Conservation (phyloP, 1,284 basidiomycete species). For the Cutaneotrichosporon dermatis region DNA sequence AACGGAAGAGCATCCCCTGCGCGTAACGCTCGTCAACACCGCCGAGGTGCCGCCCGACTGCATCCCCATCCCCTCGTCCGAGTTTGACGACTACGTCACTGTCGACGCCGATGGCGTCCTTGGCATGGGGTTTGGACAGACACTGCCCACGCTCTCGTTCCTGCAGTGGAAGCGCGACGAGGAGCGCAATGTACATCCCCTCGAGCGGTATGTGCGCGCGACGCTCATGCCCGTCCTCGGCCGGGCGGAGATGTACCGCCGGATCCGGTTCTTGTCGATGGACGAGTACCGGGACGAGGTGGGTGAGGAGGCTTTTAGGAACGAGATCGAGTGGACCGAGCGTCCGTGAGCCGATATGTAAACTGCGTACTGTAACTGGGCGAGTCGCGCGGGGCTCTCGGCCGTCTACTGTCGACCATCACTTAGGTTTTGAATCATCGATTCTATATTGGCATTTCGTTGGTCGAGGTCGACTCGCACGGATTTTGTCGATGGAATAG, state of each 20-base stretch:
- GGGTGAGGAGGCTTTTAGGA: not conserved
- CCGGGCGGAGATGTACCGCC: not conserved
- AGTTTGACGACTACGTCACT: not conserved
- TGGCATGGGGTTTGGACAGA: not conserved
- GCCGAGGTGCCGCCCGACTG: not conserved
- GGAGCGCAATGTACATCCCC: not conserved
- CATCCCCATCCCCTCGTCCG: not conserved
- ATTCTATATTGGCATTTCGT: too few relatives aligned
- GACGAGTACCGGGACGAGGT: not conserved
- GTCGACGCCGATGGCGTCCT: not conserved
- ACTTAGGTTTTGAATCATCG: too few relatives aligned
- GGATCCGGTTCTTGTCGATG: constrained; percentile 1
- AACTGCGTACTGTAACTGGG: not conserved
- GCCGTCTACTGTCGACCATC: too few relatives aligned
- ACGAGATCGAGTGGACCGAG: not conserved
- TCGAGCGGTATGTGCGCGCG: not conserved
- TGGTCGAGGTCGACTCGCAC: too few relatives aligned
- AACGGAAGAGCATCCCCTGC: not conserved
- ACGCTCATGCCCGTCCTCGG: not conserved
- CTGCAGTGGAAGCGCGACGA: not conserved
- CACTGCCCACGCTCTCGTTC: not conserved
- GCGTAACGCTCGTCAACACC: not conserved
- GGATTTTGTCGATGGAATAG: too few relatives aligned
- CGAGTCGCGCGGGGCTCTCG: too few relatives aligned
- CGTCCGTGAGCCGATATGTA: too few relatives aligned